Evolutionary conservation across 257 asterid genomes (phyloP), one percentile per base, ranked within the genome.

Genomic region (Lavandula angustifolia): DNA sequence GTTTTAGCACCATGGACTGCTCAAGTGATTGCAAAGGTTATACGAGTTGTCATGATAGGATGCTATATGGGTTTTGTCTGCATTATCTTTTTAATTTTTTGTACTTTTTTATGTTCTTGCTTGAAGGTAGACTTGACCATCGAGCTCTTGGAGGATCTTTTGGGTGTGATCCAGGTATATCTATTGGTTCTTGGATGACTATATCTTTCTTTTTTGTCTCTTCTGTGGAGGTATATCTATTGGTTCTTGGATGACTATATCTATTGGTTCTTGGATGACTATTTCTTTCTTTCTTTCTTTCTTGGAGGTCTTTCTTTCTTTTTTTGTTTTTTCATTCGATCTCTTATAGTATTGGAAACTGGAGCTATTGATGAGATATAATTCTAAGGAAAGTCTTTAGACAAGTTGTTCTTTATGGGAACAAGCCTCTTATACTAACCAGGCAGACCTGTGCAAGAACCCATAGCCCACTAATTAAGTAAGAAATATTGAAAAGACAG

Each of bases 91-190:
- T 42, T 41, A 14, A 16, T 57, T 56, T 62, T 35, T 71, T 66
- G 65, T 56, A 43, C 53, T 70, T 60, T 64, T 18, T 46, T 16
- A 52, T 55, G 60, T 29, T 62, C 54, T 32, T 57, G 44, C 55
- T 72, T 70, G 54, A 85, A 92, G 99, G 85, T 86, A 51, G 97
- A 92, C 80, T 85, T 92, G 80, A 75, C 94, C 38, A 69, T 89
- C 69, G 99, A 92, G 86, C 95, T 92, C 72, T 70, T 92, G 75
- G 97, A 92, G 85, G 96, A 92, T 62, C 97, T 92, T 68, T 76
- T 92, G 62, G 88, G 95, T 74, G 88, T 82, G 60, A 85, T 92
- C 69, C 97, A 89, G 95, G 99, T 89, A 80, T 18, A 33, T 18
- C 61, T 37, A 41, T 7, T 41, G 46, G 40, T 68, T 60, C 56